A percentile compares a stretch with the other conserved stretches of the same genome.
Conservation (phyloP, 1,139 yeast species). For the Scheffersomyces titani region DNA sequence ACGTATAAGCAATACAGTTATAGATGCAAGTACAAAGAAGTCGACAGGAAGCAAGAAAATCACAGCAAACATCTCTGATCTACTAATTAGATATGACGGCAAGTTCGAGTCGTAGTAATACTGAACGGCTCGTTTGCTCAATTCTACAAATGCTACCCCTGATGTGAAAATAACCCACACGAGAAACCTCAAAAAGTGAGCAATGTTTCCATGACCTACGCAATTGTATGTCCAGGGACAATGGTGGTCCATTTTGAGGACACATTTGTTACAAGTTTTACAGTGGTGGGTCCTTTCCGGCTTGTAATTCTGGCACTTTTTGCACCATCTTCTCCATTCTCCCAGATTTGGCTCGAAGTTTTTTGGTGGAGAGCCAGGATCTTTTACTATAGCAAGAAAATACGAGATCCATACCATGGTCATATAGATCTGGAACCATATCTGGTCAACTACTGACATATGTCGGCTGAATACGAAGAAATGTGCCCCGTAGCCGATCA, state of each 20-base stretch:
- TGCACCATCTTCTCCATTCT: constrained; percentile 63
- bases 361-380: constrained; percentile 61
- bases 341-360: constrained; percentile 34
- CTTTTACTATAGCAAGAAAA: constrained; percentile 53
- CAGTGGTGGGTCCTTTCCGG: constrained; percentile 86
- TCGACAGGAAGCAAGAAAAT: constrained; percentile 58
- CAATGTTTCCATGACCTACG: constrained; percentile 76
- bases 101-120: constrained; percentile 56
- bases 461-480: constrained; percentile 53
- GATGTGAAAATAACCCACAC: constrained; percentile 65
- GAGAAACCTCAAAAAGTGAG: constrained; percentile 81
- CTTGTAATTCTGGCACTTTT: constrained; percentile 63
- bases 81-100: constrained; percentile 61
- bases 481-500: constrained; percentile 67
- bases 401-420: constrained; percentile 74
- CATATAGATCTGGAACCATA: constrained; percentile 50
- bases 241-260: constrained; percentile 83
- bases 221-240: constrained; percentile 86
- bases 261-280: constrained; percentile 60
- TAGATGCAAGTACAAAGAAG: constrained; percentile 58
- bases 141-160: constrained; percentile 45
- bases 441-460: constrained; percentile 39
- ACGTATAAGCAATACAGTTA: constrained; percentile 60
- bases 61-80: constrained; percentile 55
- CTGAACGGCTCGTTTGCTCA: constrained; percentile 39